Percentiles rank a stretch among this genome's conserved stretches.
phyloP scores from a whole-genome alignment of 2,329 filamentous ascomycete genomes.

The Daldinia sp. region DNA sequence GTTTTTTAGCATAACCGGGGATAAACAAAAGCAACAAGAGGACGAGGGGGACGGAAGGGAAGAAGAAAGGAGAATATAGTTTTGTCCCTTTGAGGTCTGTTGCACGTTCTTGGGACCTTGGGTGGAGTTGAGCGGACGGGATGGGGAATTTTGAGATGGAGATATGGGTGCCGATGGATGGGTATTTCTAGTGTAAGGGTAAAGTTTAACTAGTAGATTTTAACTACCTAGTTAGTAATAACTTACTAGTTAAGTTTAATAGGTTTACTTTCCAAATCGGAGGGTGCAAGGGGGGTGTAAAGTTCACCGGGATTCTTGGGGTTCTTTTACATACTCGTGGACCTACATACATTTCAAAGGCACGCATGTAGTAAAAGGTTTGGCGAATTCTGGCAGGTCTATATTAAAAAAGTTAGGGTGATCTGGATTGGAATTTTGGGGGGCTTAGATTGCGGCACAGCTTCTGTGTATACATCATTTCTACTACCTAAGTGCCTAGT shows the following conservation, averaged over 20 bases:
- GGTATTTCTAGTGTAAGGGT: conserved; percentile 17
- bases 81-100: conserved; percentile 8
- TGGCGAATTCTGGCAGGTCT: not conserved
- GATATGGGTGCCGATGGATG: conserved; percentile 3
- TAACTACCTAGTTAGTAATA: no score
- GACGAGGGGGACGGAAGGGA: not conserved
- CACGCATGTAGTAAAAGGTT: not conserved
- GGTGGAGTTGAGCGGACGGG: not conserved
- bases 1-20: conserved; percentile 10
- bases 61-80: conserved; percentile 5
- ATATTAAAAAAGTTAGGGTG: conserved; percentile 6
- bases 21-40: not conserved
- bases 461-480: conserved; percentile 32
- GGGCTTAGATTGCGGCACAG: conserved; percentile 37
- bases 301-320: conserved; percentile 2
- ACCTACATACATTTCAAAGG: not conserved
- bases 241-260: no score
- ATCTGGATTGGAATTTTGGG: conserved; percentile 30
- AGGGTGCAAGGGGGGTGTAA: conserved; percentile 1
- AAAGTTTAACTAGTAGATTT: no score
- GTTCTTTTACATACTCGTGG: not conserved
- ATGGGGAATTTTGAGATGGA: not conserved
- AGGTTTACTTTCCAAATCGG: not conserved
- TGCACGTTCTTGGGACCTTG: not conserved
- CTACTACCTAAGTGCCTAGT: conserved; percentile 4